phyloP scores from a whole-genome alignment of 805 yeast genomes.

The Saturnispora quitensis region DNA sequence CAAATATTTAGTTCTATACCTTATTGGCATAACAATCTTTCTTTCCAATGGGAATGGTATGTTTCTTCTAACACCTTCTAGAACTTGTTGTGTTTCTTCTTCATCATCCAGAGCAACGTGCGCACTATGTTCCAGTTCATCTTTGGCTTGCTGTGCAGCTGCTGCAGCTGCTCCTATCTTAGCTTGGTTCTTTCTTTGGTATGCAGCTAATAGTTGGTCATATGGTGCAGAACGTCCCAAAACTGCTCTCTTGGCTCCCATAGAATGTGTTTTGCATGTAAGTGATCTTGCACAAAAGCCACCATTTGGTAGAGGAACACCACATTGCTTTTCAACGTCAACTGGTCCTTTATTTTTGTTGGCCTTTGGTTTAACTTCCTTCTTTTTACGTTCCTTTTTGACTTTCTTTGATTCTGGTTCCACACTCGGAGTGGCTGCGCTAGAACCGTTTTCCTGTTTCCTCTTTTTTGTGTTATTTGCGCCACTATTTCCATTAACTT shows the following conservation, averaged over 20 bases:
- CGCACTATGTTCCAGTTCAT: conserved; percentile 45
- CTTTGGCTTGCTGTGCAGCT: conserved; percentile 67
- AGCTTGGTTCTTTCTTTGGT: conserved; percentile 89
- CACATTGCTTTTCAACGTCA: conserved; percentile 91
- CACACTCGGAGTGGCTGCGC: conserved; percentile 18
- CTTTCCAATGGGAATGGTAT: conserved; percentile 79
- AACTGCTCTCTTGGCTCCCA: conserved; percentile 97
- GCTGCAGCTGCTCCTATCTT: conserved; percentile 78
- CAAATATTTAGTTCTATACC: conserved; percentile 63
- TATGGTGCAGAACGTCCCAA: conserved; percentile 89
- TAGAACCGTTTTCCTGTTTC: not conserved
- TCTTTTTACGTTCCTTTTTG: conserved; percentile 15
- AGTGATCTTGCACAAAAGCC: conserved; percentile 92
- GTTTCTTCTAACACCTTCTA: conserved; percentile 79
- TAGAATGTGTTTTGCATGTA: conserved; percentile 95
- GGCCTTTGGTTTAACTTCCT: conserved; percentile 30
- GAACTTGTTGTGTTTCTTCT: conserved; percentile 85
- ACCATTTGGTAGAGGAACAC: conserved; percentile 90
- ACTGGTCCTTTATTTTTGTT: conserved; percentile 70
- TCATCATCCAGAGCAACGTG: conserved; percentile 63
- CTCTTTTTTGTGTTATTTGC: not conserved
- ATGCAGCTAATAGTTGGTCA: conserved; percentile 77
- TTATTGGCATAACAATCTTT: conserved; percentile 58
- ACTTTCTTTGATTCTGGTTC: conserved; percentile 10
- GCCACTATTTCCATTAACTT: not conserved